Base-by-base conservation (phyloP, 306 rosid species). In the Cicer yamashitae region DNA sequence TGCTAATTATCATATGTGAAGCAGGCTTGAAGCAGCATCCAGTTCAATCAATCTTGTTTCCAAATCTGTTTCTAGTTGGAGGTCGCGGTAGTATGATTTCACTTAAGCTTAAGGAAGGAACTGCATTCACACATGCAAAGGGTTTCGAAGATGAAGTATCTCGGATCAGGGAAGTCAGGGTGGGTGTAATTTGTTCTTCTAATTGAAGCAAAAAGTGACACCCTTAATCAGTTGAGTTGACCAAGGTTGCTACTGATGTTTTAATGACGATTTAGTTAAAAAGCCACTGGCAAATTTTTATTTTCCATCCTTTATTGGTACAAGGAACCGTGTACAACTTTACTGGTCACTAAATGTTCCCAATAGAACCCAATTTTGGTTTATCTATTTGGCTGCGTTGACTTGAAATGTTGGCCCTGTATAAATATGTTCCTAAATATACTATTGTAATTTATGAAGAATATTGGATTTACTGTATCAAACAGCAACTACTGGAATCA, bases 51-150 rank as follows among this genome's bases (percentile, higher is more conserved):
- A 85, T 65, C 86, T 91, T 70, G 96, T 90, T 63, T 82, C 97
- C 14, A 94, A 89, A 83, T 86, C 96, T 14, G 97, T 94, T 84
- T 88, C 98, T 50, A 77, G 83, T 65, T 94, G 99, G 96, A 83
- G 97, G 82, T 75, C 82, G 20, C 87, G 93, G 72, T 90, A 91
- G 86, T 30, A 13, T 37, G 39, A n/a, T 50, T 79, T 53, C 60
- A 75, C 11, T 13, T 45, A 43, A n/a, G 80, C 72, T 18, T 5
- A 39, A 1, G 48, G 67, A 67, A 34, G 17, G 61, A 64, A 43
- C 41, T 64, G 53, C 69, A 0, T 77, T 38, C 13, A 73, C 15
- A 14, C 13, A 58, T 22, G 22, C n/a, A 5, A 57, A 17, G 39
- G 79, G n/a, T 56, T 10, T 38, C 54, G 67, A 15, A 34, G 39